A percentile compares a stretch with the other conserved stretches of the same genome.
Conservation (phyloP, 2,329 filamentous ascomycete species). For the Penicillium concentricum region DNA sequence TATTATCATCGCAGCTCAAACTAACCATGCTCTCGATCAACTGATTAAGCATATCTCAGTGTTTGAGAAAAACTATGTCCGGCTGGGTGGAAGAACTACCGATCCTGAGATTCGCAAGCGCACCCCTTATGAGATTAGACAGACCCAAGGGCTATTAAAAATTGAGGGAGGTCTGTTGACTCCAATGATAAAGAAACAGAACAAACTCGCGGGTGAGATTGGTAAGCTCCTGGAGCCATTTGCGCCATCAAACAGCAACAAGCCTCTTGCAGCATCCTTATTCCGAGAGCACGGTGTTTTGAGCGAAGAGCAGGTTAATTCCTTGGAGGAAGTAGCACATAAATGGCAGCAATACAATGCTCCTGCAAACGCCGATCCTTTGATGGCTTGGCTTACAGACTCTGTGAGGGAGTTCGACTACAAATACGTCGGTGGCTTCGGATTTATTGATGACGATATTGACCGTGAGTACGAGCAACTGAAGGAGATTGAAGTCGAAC, state of each 20-base stretch:
- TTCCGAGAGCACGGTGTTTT: conserved; percentile 60
- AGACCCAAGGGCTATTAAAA: conserved; percentile 28
- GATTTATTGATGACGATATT: conserved; percentile 58
- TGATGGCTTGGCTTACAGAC: conserved; percentile 60
- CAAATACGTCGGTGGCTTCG: conserved; percentile 48
- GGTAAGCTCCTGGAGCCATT: conserved; percentile 46
- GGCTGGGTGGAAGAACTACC: conserved; percentile 68
- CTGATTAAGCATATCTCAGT: conserved; percentile 63
- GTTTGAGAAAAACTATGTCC: conserved; percentile 63
- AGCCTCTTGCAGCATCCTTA: conserved; percentile 54
- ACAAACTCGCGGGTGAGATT: conserved; percentile 44
- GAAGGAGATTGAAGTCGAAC: conserved; percentile 60
- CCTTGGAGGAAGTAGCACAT: conserved; percentile 53
- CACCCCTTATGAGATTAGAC: conserved; percentile 64
- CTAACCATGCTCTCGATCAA: conserved; percentile 88
- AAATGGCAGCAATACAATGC: conserved; percentile 38
- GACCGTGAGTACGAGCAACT: conserved; percentile 62
- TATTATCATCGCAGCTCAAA: conserved; percentile 79
- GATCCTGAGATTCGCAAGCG: conserved; percentile 64
- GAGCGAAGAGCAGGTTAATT: conserved; percentile 61
- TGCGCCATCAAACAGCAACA: conserved; percentile 30
- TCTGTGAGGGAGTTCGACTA: conserved; percentile 48
- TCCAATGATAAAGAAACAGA: conserved; percentile 44
- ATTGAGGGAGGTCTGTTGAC: conserved; percentile 43
- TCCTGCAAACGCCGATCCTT: conserved; percentile 24